These are phyloP conservation scores for Leishmania braziliensis DNA, from an alignment of 208 protist genomes.

Conservation along the genomic window DNA sequence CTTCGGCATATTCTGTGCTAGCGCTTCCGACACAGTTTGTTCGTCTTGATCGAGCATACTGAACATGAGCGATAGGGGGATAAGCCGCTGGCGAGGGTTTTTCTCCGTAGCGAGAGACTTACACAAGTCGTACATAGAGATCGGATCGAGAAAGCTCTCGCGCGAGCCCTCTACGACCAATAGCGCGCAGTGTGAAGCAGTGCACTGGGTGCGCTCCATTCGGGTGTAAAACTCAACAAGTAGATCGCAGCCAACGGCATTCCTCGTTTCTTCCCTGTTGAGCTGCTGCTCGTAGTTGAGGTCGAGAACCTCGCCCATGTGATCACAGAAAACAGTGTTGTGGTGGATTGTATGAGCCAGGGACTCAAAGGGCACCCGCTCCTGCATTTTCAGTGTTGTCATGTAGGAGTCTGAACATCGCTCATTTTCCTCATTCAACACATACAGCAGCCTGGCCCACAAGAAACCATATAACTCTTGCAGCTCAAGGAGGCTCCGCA, in stretches of 20 bases:
- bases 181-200: slow-evolving; percentile 59
- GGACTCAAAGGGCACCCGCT: slow-evolving; percentile 76
- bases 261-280: slow-evolving; percentile 30
- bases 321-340: slow-evolving; percentile 81
- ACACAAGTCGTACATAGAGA: slow-evolving; percentile 80
- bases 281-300: slow-evolving; percentile 42
- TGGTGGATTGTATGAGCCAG: slow-evolving; percentile 73
- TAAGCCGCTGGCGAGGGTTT: slow-evolving; percentile 62
- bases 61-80: slow-evolving; percentile 81
- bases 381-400: slow-evolving; percentile 76
- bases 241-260: slow-evolving; percentile 20
- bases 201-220: slow-evolving; percentile 61
- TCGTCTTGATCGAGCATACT: slow-evolving; percentile 86
- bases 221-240: slow-evolving; percentile 41
- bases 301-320: slow-evolving; percentile 70
- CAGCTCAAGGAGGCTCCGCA: slow-evolving; percentile 13
- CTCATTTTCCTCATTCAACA: slow-evolving; percentile 74
- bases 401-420: slow-evolving; percentile 69
- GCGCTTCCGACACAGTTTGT: slow-evolving; percentile 61
- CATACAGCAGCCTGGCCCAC: slow-evolving; percentile 45
- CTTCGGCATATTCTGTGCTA: slow-evolving; percentile 57
- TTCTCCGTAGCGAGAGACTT: slow-evolving; percentile 69
- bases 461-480: slow-evolving; percentile 38
- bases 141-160: slow-evolving; percentile 81
- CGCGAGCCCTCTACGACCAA: slow-evolving; percentile 81